Conservation (phyloP, 2,329 filamentous ascomycete genomes). For the Aspergillus udagawae region DNA sequence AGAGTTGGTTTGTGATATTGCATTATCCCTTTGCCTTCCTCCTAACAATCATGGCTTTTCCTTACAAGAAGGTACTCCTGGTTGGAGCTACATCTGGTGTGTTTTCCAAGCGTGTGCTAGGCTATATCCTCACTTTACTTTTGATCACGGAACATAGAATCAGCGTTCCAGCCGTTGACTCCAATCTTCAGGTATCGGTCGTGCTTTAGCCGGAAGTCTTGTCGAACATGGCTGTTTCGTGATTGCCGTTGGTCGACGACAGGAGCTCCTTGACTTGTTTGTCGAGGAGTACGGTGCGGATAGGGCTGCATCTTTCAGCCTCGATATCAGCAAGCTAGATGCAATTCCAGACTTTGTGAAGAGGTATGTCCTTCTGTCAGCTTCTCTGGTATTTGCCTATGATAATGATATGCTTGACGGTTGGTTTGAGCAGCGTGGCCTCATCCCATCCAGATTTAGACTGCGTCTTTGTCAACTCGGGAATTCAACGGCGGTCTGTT, state of each 20-base stretch:
- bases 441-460: slow-evolving; percentile 49
- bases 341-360: not conserved
- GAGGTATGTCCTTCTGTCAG: slow-evolving; percentile 28
- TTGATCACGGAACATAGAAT: no score
- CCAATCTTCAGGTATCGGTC: slow-evolving; percentile 30
- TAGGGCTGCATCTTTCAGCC: slow-evolving; percentile 42
- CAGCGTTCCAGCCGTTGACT: not conserved
- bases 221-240: slow-evolving; percentile 46
- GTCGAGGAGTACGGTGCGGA: slow-evolving; percentile 44
- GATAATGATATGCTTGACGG: no score
- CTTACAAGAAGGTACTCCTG: slow-evolving; percentile 52
- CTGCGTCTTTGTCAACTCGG: slow-evolving; percentile 51
- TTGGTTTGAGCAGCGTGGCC: slow-evolving; percentile 21
- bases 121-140: no score
- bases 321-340: slow-evolving; percentile 52
- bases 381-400: not conserved
- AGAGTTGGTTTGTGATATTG: no score
- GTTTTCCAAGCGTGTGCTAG: no score
- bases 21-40: no score
- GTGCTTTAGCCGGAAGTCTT: slow-evolving; percentile 48
- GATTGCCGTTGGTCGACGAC: slow-evolving; percentile 48
- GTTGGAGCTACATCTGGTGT: slow-evolving; percentile 47
- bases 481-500: slow-evolving; percentile 50
- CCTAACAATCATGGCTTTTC: slow-evolving; percentile 34
- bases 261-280: slow-evolving; percentile 50